These are phyloP conservation scores for Trichomonas vaginalis DNA, from an alignment of 208 protist species.

Conservation along the genomic window DNA sequence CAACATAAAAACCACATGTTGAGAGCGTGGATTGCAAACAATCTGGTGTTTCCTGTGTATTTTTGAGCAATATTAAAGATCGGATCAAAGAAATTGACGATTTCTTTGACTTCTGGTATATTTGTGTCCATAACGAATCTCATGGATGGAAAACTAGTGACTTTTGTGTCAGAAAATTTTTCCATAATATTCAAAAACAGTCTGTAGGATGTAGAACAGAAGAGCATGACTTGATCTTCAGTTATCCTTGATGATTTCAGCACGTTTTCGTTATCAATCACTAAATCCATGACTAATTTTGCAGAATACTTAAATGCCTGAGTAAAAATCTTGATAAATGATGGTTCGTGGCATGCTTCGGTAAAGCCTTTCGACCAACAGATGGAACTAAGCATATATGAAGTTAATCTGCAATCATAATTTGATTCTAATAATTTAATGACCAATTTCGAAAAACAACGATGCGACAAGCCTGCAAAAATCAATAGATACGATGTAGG, in stretches of 20 bases:
- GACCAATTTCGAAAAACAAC: neutral
- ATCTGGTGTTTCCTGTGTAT: neutral
- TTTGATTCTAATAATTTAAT: neutral
- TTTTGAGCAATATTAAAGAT: neutral
- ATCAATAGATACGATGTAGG: neutral
- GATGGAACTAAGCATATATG: neutral
- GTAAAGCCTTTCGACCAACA: neutral
- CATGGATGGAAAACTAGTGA: neutral
- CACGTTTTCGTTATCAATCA: neutral
- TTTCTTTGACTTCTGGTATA: neutral
- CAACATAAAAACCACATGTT: neutral
- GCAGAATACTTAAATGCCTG: neutral
- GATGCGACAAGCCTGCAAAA: neutral
- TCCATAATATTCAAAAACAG: neutral
- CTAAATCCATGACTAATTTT: neutral
- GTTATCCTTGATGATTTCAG: neutral
- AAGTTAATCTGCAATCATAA: neutral
- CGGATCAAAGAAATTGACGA: neutral
- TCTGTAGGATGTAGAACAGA: neutral
- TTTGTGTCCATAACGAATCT: neutral
- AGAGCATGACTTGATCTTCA: neutral
- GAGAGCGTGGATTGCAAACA: neutral
- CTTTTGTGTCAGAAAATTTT: neutral
- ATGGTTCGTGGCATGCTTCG: neutral
- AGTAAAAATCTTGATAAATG: neutral